Base-by-base conservation (phyloP, 1,284 basidiomycete genomes). In the Volvariella surrecta region DNA sequence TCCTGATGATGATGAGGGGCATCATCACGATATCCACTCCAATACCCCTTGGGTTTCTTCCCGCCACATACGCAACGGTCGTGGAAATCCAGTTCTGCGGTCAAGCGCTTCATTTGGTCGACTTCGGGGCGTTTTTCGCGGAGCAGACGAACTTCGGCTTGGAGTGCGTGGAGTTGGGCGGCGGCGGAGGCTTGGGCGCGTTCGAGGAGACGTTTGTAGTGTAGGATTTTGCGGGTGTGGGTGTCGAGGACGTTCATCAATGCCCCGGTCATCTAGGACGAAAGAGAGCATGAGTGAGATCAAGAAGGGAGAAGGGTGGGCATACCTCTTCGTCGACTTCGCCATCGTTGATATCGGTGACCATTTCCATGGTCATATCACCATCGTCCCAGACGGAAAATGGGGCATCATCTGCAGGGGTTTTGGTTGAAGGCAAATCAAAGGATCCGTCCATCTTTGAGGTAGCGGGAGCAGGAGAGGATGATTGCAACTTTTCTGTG, bases 151-250 rank as follows among this genome's bases (percentile, higher is more conserved):
- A 86, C 64, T 54, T 89, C 83, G 2, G 82, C 84, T 58, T 88
- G 85, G 2, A 89, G 63, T 0, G 86, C 85, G 52, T 88, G 85
- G 1, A 88, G 66, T 53, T 89, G 85, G 1, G 84, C 79, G 0
- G 86, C 83, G 1, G 81, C 73, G 6, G 79, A 77, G 1, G 80
- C 77, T 52, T 89, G 85, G 1, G 83, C 73, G 37, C 82, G 80
- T 53, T 88, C 84, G 8, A 89, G 70, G 1, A 89, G 68, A 2
- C 85, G 73, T 53, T 80, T 85, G 60, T 84, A 82, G 48, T 80
- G 76, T n/a, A 77, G 68, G 17, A 86, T 69, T 52, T 80, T 81
- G 42, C 70, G 67, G 7, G 75, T 66, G 55, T 88, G 82, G 35
- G 83, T 60, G 9, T 63, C 60, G n/a, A 75, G 64, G 38, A 87